Conservation (phyloP, 768 basidiomycete genomes). For the Tremella mesenterica region DNA sequence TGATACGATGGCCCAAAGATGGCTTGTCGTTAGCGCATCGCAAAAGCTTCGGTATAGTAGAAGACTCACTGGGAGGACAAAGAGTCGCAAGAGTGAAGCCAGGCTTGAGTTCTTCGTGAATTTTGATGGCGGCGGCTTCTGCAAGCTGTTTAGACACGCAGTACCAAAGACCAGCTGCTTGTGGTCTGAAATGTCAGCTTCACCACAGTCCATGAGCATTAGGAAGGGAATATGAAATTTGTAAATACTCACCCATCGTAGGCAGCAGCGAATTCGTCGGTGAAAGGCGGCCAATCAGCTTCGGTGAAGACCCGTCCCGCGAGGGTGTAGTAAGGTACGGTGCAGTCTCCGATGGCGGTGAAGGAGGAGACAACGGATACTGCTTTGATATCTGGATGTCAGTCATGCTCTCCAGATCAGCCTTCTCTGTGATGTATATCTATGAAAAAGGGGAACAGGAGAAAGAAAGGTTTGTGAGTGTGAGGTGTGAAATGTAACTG, state of each 20-base stretch:
- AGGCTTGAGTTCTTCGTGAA: not conserved
- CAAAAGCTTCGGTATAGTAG: not conserved
- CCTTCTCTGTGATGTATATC: no score
- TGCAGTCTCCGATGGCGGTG: slow-evolving; percentile 18
- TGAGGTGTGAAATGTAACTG: not conserved
- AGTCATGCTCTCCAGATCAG: not conserved
- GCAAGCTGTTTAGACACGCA: slow-evolving; percentile 34
- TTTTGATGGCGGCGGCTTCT: slow-evolving; percentile 20
- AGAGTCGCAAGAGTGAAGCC: not conserved
- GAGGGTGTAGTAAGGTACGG: slow-evolving; percentile 16
- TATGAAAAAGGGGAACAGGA: no score
- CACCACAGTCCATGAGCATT: not conserved
- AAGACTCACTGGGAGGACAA: not conserved
- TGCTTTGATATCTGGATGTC: slow-evolving; percentile 19
- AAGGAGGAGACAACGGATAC: slow-evolving; percentile 23
- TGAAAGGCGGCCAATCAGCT: slow-evolving; percentile 32
- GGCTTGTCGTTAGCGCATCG: slow-evolving; percentile 3
- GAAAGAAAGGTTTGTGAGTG: no score
- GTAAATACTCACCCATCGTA: no score
- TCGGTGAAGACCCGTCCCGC: slow-evolving; percentile 26
- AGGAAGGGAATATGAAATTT: not conserved
- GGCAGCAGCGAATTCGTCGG: slow-evolving; percentile 23
- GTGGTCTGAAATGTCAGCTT: no score
- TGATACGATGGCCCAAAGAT: slow-evolving; percentile 29
- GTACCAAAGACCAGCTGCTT: slow-evolving; percentile 28